Evolutionary conservation across 208 protist genomes (phyloP), one percentile per base, ranked within the genome.

Genomic region (Lotmaria passim): DNA sequence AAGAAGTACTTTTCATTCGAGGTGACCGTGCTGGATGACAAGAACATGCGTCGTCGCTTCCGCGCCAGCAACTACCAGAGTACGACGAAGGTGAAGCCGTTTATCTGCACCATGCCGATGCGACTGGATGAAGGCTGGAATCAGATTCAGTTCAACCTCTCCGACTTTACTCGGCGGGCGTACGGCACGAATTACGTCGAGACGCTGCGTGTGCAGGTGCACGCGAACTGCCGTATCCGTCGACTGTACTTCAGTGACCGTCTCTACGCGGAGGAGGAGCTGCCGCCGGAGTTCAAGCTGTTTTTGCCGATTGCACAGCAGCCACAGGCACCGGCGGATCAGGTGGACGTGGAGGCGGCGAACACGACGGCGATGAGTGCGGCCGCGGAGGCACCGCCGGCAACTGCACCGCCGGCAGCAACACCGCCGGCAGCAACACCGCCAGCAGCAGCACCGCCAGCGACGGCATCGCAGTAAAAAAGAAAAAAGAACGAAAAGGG

Each of bases 51-150:
- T 21, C 90, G 98, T 28, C 90, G 98, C 39, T 99, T 99, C 84
- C 84, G 99, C 15, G 98, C 98, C 33, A 99, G 96, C 50, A 99
- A 99, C 85, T 99, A 99, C 77, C 97, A 99, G 89, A 94, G 90
- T 50, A 98, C 94, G 8, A 99, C 98, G 21, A 91, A 98, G 51
- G 98, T 99, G 34, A 99, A 99, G 88, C 97, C 97, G 7, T 99
- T 99, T 79, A 99, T 99, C 63, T 99, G 98, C 87, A 99, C 98
- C 14, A 99, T 99, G 97, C 99, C 99, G 10, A 98, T 99, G 97
- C 87, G 97, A 11, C 87, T 99, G 0, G 98, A 99, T 62, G 98
- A 99, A 79, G 98, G 98, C 8, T 99, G 98, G 98, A 99, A 99
- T 65, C 98, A 99, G 70, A 99, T 99, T 63, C 98, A 99, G 85